Conservation (phyloP, 1,139 yeast species). For the Taphrina flavorubra region DNA sequence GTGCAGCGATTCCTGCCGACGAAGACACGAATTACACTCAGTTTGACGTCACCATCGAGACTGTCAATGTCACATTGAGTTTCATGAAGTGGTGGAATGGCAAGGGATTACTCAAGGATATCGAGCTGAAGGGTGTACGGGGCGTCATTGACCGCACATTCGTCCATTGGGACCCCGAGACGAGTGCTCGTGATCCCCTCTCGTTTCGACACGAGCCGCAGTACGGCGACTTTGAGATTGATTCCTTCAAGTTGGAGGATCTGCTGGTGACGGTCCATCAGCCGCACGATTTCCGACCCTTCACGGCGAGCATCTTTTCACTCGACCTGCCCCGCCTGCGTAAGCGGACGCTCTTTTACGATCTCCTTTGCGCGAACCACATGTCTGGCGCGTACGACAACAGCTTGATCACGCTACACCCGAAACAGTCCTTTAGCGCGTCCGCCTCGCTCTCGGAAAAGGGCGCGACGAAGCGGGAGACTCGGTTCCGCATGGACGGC, state of each 20-base stretch:
- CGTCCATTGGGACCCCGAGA: constrained; percentile 75
- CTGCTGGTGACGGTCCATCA: constrained; percentile 79
- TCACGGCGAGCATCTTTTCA: constrained; percentile 82
- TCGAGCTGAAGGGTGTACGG: constrained; percentile 81
- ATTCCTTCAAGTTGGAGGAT: constrained; percentile 80
- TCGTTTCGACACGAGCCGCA: constrained; percentile 72
- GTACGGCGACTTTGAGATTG: constrained; percentile 94
- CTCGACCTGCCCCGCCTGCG: constrained; percentile 80
- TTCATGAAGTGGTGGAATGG: constrained; percentile 90
- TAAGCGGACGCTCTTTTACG: constrained; percentile 92
- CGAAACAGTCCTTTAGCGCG: constrained; percentile 57
- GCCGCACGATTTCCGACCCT: constrained; percentile 80
- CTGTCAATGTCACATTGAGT: constrained; percentile 78
- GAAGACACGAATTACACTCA: constrained; percentile 97
- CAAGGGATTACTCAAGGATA: constrained; percentile 79
- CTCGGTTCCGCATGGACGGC: constrained; percentile 81
- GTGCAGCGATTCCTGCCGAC: constrained; percentile 47
- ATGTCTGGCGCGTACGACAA: constrained; percentile 93
- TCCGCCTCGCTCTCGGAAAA: constrained; percentile 46
- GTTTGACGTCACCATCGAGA: constrained; percentile 87
- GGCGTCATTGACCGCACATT: constrained; percentile 92
- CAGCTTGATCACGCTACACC: constrained; percentile 87
- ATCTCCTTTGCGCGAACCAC: constrained; percentile 79
- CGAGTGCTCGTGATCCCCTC: constrained; percentile 68
- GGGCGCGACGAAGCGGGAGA: constrained; percentile 65